These are phyloP conservation scores for Kokia cookei DNA, from an alignment of 441 rosid species.

Conservation along the genomic window DNA sequence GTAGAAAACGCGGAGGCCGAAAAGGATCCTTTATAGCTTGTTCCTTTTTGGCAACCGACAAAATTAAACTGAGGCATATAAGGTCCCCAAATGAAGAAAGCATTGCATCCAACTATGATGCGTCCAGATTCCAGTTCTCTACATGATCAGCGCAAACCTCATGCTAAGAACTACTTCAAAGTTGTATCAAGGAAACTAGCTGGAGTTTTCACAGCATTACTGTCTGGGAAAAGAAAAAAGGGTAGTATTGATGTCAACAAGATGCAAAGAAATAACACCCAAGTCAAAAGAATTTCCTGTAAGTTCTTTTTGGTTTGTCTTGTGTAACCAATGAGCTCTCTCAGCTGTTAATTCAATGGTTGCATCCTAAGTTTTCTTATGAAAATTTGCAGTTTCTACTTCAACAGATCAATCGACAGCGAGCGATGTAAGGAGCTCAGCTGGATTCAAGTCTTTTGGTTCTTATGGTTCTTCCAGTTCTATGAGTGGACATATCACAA, in stretches of 20 bases:
- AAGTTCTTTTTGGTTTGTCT: constrained; percentile 24
- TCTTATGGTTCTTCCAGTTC: constrained; percentile 41
- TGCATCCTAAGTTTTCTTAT: neutral
- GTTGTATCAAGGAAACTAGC: constrained; percentile 42
- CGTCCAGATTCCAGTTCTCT: constrained; percentile 4
- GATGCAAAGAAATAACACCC: constrained; percentile 1
- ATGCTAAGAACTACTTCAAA: constrained; percentile 20
- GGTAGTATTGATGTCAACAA: neutral
- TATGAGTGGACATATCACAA: constrained; percentile 30
- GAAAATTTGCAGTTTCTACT: constrained; percentile 40
- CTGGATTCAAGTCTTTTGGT: constrained; percentile 24
- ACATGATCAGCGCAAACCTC: constrained; percentile 7
- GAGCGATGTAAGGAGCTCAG: constrained; percentile 37
- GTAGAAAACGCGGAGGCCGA: neutral
- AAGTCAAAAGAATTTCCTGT: constrained; percentile 42
- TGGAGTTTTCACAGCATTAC: constrained; percentile 31
- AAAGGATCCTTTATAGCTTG: neutral
- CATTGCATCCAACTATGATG: constrained; percentile 19
- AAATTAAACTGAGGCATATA: neutral
- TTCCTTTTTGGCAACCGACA: neutral
- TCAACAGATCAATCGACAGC: constrained; percentile 51
- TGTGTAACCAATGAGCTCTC: neutral
- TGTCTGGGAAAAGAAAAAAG: constrained; percentile 23
- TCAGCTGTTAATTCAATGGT: neutral
- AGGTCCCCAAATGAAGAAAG: constrained; percentile 40